Evolutionary conservation across 768 basidiomycete genomes (phyloP).

Genomic region (Leccinum imitatum): DNA sequence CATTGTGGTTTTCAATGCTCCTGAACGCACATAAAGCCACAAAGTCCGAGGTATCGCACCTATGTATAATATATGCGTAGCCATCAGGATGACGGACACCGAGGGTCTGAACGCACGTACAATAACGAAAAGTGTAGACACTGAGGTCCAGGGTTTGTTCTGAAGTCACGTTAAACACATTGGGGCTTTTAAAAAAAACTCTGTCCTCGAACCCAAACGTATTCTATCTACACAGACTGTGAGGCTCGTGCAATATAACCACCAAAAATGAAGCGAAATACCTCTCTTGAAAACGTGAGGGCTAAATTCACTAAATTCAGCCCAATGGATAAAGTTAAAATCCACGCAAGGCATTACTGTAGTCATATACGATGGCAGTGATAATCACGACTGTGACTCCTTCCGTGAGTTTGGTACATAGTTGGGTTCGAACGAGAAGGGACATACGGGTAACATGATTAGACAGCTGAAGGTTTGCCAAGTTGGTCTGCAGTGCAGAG

Average conservation of each 20-base stretch:
- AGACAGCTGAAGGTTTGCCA: not conserved
- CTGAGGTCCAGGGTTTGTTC: constrained; percentile 10
- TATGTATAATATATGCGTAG: not conserved
- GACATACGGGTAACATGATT: not conserved
- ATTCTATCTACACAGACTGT: constrained; percentile 4
- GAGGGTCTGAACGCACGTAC: constrained; percentile 10
- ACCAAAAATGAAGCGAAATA: not conserved
- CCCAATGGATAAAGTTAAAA: not conserved
- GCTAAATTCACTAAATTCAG: not conserved
- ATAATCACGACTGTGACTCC: not conserved
- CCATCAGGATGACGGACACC: not conserved
- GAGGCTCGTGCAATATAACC: not conserved
- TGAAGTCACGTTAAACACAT: constrained; percentile 1
- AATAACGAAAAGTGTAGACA: constrained; percentile 10
- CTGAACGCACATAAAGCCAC: not conserved
- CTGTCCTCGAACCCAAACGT: constrained; percentile 13
- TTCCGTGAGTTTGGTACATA: not conserved
- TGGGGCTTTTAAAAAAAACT: not conserved
- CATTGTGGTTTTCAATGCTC: not conserved
- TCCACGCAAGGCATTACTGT: not conserved
- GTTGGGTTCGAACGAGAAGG: not conserved
- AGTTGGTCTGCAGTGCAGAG: not conserved
- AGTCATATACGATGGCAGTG: not conserved
- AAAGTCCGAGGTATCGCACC: not conserved
- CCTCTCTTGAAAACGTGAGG: constrained; percentile 13